Evolutionary conservation across 768 basidiomycete species (phyloP).

Genomic region (Leucocoprinus sp.): DNA sequence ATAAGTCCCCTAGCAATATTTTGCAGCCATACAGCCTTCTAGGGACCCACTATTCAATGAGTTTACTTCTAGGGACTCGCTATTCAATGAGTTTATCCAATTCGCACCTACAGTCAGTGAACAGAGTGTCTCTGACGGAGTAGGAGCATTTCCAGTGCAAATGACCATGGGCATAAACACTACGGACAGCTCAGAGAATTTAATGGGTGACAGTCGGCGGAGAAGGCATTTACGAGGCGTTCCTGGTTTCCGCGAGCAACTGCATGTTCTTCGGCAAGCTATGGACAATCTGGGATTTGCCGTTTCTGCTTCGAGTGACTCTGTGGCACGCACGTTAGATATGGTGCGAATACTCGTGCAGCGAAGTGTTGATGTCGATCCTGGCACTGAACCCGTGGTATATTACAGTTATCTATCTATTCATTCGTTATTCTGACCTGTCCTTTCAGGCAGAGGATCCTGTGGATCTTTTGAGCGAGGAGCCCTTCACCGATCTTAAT

Average conservation of each 20-base stretch:
- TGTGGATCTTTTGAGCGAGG: neutral
- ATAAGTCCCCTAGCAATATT: conserved; percentile 2
- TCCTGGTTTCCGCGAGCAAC: neutral
- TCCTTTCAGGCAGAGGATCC: neutral
- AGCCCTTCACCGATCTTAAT: conserved; percentile 10
- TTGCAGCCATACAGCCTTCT: neutral
- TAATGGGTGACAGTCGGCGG: neutral
- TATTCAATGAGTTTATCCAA: conserved; percentile 2
- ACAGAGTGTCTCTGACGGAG: neutral
- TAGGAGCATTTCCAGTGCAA: conserved; percentile 5
- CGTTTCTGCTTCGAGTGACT: conserved; percentile 3
- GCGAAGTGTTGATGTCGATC: neutral
- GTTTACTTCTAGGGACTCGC: neutral
- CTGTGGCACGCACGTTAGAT: conserved; percentile 2
- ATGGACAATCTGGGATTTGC: conserved; percentile 6
- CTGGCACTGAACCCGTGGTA: neutral
- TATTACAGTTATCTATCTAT: neutral
- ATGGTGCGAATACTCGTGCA: conserved; percentile 5
- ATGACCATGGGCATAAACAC: neutral
- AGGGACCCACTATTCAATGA: conserved; percentile 1
- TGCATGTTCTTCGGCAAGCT: conserved; percentile 4
- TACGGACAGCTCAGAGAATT: neutral
- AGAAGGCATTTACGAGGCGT: neutral
- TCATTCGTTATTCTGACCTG: neutral
- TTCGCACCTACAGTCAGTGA: neutral